Evolutionary conservation across 2,329 filamentous ascomycete species (phyloP).

Genomic region (Botrytis elliptica): DNA sequence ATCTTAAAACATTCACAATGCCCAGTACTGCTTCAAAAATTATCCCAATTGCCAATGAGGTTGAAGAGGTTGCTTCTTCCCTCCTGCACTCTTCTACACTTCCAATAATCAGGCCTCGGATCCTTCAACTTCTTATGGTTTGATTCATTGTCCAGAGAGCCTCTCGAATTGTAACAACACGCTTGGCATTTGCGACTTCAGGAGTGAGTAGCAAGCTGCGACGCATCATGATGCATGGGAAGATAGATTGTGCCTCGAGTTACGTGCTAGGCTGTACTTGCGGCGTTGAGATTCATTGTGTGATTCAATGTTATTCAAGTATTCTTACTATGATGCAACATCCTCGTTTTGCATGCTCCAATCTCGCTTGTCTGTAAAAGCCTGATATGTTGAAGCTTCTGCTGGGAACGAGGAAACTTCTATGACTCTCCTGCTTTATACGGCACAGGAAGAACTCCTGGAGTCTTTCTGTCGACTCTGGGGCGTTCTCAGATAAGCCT

Average conservation of each 20-base stretch:
- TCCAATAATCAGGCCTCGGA: background rate
- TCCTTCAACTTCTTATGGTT: background rate
- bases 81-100: background rate
- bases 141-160: background rate
- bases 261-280: background rate
- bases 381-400: background rate
- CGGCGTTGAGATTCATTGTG: background rate
- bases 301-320: background rate
- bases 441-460: background rate
- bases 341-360: background rate
- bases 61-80: background rate
- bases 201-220: background rate
- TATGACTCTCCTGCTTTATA: background rate
- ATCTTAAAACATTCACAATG: background rate
- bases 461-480: background rate
- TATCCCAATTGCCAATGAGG: background rate
- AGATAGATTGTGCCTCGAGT: background rate
- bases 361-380: too few species aligned
- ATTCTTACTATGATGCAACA: background rate
- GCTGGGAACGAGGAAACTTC: background rate
- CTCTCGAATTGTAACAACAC: background rate
- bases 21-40: background rate
- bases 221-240: background rate
- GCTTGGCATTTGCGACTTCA: background rate
- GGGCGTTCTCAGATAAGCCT: background rate